Evolutionary conservation across 441 rosid species (phyloP).

Genomic region (Euphorbia celastroides): DNA sequence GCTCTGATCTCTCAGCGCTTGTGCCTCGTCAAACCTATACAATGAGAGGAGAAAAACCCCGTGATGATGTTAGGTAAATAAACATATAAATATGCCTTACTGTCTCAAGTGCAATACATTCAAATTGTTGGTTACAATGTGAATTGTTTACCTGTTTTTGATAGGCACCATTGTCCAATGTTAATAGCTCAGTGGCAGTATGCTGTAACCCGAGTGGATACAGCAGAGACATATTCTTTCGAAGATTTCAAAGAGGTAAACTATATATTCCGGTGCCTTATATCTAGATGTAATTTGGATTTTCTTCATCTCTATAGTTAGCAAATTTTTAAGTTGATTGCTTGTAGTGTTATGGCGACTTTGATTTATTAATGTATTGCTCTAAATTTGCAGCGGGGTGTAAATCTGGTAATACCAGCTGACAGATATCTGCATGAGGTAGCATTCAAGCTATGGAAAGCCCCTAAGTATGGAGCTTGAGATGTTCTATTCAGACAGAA

Average conservation of each 20-base stretch:
- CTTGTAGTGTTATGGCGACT: background rate
- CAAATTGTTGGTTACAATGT: background rate
- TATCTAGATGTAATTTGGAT: background rate
- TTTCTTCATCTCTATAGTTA: background rate
- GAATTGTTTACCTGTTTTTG: conserved; percentile 18
- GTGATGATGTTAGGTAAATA: conserved; percentile 68
- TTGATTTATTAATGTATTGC: background rate
- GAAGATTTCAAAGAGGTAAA: conserved; percentile 69
- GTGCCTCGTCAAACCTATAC: conserved; percentile 76
- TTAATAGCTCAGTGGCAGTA: conserved; percentile 82
- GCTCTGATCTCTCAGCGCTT: conserved; percentile 37
- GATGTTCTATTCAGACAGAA: background rate
- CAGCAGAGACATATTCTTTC: conserved; percentile 51
- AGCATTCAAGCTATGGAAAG: conserved; percentile 96
- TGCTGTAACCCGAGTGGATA: conserved; percentile 77
- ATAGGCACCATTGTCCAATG: conserved; percentile 82
- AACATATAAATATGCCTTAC: too few relatives aligned
- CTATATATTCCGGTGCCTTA: background rate
- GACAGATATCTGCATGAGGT: conserved; percentile 88
- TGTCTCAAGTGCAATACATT: background rate
- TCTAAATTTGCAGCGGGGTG: conserved; percentile 46
- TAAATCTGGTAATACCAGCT: conserved; percentile 77
- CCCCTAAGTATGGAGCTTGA: conserved; percentile 95
- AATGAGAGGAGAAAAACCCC: conserved; percentile 61
- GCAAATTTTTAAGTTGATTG: too few relatives aligned